Base-by-base conservation (phyloP, 257 asterid species). In the Lavandula angustifolia region DNA sequence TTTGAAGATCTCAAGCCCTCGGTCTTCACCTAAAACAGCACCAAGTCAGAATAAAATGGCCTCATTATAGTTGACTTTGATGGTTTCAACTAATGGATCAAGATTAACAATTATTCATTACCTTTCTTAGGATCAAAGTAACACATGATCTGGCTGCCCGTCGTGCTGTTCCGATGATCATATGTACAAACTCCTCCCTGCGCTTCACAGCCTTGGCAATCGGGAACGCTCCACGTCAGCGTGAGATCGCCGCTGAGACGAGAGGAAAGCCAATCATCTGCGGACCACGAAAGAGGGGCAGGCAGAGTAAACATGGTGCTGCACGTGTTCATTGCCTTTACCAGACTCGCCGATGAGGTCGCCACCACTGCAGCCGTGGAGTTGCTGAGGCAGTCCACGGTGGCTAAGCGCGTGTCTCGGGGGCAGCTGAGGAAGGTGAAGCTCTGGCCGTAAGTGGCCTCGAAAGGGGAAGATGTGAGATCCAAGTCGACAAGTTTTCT, bases 391-490 rank as follows among this genome's bases (percentile, higher is more conserved):
- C 97, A 89, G 47, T 62, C 74, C 54, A 34, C 72, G 62, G 1
- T 62, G 72, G 1, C 64, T 64, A 35, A 22, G 12, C 9, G 31
- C 0, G 49, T 40, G 41, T 51, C 85, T 0, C 81, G 49, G 10
- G 95, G 78, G 59, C 96, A 91, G 13, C 78, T 79, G 17, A 91
- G 76, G 72, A 91, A 78, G 29, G 89, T 88, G 72, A 71, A 81
- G 54, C 73, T 82, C 31, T 50, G 53, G 9, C 71, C 65, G 71
- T 48, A 75, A 9, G 59, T 51, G 10, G 78, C 54, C 11, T 2
- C 40, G 69, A 84, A 91, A 41, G 94, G 92, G 7, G 95, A 76
- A 5, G 77, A 59, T 0, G 94, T 68, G 16, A 84, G 78, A 46
- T 79, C 84, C 9, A 91, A 63, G 59, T 27, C 18, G 54, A 86